Base-by-base conservation (phyloP, 345 rosid genomes). In the Populus alba region DNA sequence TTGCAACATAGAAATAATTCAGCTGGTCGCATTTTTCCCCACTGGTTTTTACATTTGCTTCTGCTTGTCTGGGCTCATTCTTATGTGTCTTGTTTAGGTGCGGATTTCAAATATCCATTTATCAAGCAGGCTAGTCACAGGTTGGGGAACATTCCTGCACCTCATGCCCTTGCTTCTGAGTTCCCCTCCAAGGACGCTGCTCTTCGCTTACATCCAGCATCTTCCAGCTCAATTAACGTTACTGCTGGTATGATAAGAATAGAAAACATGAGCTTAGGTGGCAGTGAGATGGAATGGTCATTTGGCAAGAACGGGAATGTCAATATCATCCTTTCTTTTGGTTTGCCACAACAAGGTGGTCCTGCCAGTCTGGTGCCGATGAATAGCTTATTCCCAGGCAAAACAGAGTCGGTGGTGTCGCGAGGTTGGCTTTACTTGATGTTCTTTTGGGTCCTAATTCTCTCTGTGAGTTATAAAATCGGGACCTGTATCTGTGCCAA, bases 171-270 rank as follows among this genome's bases (percentile, higher is more conserved):
- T 85, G 91, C 94, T 51, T 90, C 91, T 0, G 95, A 94, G 85
- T 84, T 87, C 85, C 90, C 94, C 8, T 49, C 88, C 41, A 96
- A 96, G 82, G 94, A 89, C 7, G 89, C 82, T 5, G 84, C 86
- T 66, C 80, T 87, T 59, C 88, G 71, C 63, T 74, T 91, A 73
- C 87, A 91, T 76, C 84, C 82, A 17, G 86, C 91, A 74, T 65
- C 97, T 22, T 92, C 99, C 61, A 89, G 91, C 73, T 92, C 97
- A 3, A 87, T 87, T 57, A 94, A 88, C 75, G 87, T 93, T 61
- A 92, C 90, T 57, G 94, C 97, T 67, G 94, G 94, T 70, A 83
- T 94, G 87, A 87, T 96, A 62, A 94, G 92, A 83, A 87, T 96
- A 83, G 87, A 92, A 63, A 79, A 73, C 72, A 59, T 77, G 75